These are phyloP conservation scores for Penicillium egyptiacum DNA, from an alignment of 495 filamentous ascomycete species.

Conservation along the genomic window DNA sequence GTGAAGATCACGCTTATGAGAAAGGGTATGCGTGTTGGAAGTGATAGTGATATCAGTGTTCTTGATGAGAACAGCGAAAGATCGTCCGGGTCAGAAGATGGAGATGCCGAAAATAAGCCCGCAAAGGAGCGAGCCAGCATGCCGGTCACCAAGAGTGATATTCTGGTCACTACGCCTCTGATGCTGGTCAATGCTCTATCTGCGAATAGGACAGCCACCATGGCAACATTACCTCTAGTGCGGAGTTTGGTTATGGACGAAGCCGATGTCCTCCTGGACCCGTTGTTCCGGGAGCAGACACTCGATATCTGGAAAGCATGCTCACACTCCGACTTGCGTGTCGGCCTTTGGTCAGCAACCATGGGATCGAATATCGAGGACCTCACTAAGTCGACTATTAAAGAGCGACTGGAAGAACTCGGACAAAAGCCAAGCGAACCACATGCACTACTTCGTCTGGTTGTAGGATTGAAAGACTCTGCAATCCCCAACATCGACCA, in stretches of 20 bases:
- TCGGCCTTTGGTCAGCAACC: constrained; percentile 91
- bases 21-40: constrained; percentile 70
- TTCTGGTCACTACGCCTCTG: constrained; percentile 86
- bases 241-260: constrained; percentile 81
- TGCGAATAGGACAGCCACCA: constrained; percentile 40
- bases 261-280: constrained; percentile 91
- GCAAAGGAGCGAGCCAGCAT: constrained; percentile 39
- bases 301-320: constrained; percentile 81
- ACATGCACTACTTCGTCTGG: constrained; percentile 69
- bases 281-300: constrained; percentile 87
- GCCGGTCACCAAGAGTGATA: constrained; percentile 67
- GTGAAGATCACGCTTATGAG: constrained; percentile 80
- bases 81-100: constrained; percentile 36
- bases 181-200: constrained; percentile 73
- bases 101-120: constrained; percentile 40
- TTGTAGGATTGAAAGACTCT: constrained; percentile 93
- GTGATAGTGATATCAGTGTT: constrained; percentile 32
- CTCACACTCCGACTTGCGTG: constrained; percentile 61
- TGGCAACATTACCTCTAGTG: constrained; percentile 60
- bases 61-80: constrained; percentile 45
- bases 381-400: constrained; percentile 63
- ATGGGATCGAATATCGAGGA: constrained; percentile 92
- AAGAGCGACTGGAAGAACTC: constrained; percentile 43
- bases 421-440: constrained; percentile 24
- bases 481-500: constrained; percentile 90